Base-by-base conservation (phyloP, 306 rosid species). In the Quercus agrifolia region DNA sequence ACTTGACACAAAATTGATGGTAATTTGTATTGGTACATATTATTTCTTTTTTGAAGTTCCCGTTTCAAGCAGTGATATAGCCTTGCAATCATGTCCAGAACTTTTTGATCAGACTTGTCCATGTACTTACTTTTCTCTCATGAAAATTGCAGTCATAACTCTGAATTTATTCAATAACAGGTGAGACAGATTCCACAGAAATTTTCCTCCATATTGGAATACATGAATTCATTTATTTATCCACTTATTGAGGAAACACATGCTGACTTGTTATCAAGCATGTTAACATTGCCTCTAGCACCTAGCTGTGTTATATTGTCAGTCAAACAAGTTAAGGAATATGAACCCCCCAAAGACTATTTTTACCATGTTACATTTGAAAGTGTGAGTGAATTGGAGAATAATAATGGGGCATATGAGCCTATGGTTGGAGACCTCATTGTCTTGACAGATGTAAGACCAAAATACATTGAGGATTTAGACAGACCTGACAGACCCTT, bases 181-280 rank as follows among this genome's bases (percentile, higher is more conserved):
- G 90, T 90, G 63, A 58, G 8, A 2, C 82, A 64, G 66, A 90
- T 92, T 57, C 94, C 92, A 46, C 6, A 23, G 20, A 81, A 71
- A 49, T 92, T 90, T 78, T 41, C 18, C 4, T 85, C 91, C n/a
- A 12, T 46, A 27, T 23, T 13, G 3, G 71, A 80, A 19, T 92
- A 90, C 82, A 5, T 77, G 86, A 57, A 75, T 23, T 86, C 91
- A 28, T 90, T 90, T 78, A 21, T 85, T 38, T 83, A 80, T 66
- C 64, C 90, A 69, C 78, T 92, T 64, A 77, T 88, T 21, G 90
- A 88, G 82, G 97, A 92, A 75, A 88, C 83, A 19, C 97, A 62
- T 15, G 80, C 80, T 35, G 93, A 87, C 1, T 51, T 91, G 14
- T 75, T 67, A 27, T 84, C 91, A 52, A 79, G 83, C 74, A 56